phyloP scores from a whole-genome alignment of 192 early-diverging fungal species.

The Dissophora globulifera region DNA sequence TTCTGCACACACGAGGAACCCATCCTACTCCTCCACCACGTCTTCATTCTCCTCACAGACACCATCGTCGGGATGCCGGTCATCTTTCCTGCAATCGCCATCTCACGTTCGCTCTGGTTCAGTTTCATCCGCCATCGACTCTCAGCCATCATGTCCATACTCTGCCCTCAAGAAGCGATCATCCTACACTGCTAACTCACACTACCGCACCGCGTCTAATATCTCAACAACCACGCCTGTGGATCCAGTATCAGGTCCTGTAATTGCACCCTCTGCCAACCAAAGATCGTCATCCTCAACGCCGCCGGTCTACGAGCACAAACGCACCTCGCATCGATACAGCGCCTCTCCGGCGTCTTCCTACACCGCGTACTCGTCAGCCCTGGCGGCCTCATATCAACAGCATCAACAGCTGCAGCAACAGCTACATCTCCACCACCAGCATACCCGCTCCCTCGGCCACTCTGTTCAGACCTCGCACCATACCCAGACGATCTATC shows the following conservation, averaged over 20 bases:
- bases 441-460: constrained; percentile 1
- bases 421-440: constrained; percentile 15
- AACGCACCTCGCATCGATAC: constrained; percentile 32
- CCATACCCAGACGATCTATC: constrained; percentile 4
- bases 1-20: neutral
- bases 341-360: constrained; percentile 25
- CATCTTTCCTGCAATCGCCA: constrained; percentile 21
- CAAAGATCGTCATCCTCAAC: neutral
- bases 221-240: too few relatives aligned
- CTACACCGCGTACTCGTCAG: constrained; percentile 43
- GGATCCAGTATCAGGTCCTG: too few relatives aligned
- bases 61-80: neutral
- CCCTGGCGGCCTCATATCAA: constrained; percentile 36
- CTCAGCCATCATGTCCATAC: neutral
- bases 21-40: neutral
- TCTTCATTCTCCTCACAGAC: neutral
- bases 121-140: neutral
- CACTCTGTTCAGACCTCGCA: neutral
- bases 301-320: constrained; percentile 27
- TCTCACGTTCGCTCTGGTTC: constrained; percentile 22
- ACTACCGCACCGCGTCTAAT: neutral
- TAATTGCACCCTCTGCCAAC: neutral
- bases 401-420: constrained; percentile 20
- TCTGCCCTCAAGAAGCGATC: constrained; percentile 1
- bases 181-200: neutral